Evolutionary conservation across 805 yeast genomes (phyloP).

Genomic region (Wickerhamomyces rabaulensis): DNA sequence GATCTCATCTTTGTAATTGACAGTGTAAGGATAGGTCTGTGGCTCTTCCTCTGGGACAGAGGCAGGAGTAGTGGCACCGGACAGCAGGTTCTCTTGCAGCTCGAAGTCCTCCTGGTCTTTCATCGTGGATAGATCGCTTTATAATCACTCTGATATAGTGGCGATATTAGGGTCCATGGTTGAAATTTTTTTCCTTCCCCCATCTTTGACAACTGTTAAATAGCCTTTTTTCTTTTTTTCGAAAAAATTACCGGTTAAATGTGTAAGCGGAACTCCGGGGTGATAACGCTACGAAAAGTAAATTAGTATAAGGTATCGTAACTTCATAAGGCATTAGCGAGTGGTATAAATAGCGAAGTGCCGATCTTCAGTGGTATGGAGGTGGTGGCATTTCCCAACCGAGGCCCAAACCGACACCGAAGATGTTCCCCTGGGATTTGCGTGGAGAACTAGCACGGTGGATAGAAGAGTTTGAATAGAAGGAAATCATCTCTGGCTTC

Average conservation of each 20-base stretch:
- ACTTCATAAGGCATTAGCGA: background rate
- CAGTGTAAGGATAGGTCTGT: background rate
- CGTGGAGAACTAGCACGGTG: conserved; percentile 19
- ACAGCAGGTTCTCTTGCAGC: conserved; percentile 1
- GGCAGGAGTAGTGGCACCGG: background rate
- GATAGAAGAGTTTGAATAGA: conserved; percentile 8
- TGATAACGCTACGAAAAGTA: too few relatives aligned
- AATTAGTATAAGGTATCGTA: background rate
- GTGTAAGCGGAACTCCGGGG: background rate
- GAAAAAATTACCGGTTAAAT: background rate
- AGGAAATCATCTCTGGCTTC: conserved; percentile 5
- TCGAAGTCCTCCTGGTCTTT: conserved; percentile 4
- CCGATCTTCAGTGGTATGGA: conserved; percentile 1
- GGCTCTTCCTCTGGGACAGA: background rate
- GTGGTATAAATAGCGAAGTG: background rate
- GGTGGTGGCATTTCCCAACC: conserved; percentile 15
- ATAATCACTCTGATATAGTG: too few relatives aligned
- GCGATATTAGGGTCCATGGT: background rate
- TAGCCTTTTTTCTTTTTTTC: background rate
- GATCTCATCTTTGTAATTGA: conserved; percentile 1
- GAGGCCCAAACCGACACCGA: conserved; percentile 18
- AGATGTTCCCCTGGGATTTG: conserved; percentile 21
- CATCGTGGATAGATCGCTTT: background rate
- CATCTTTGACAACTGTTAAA: too few relatives aligned
- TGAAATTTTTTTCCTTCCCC: too few relatives aligned